phyloP scores from a whole-genome alignment of 2,329 filamentous ascomycete genomes.

The Beauveria varroae region DNA sequence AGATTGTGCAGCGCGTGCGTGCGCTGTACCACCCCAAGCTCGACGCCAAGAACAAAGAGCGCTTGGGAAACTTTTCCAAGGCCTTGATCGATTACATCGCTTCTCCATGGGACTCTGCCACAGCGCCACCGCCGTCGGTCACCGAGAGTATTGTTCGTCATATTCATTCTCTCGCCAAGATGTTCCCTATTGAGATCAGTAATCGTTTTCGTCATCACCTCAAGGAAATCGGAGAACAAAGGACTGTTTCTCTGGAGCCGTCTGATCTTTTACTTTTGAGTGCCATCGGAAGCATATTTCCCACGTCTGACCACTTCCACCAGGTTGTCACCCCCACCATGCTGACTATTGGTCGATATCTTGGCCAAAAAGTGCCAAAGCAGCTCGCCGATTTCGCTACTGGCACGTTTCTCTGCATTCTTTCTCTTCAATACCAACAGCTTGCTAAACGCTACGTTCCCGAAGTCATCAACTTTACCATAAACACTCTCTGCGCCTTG shows the following conservation, averaged over 20 bases:
- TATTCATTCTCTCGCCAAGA: conserved; percentile 85
- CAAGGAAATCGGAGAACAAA: conserved; percentile 39
- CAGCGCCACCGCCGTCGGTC: conserved; percentile 53
- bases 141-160: conserved; percentile 81
- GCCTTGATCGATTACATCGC: conserved; percentile 57
- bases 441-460: conserved; percentile 83
- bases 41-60: conserved; percentile 75
- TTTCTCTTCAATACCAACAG: conserved; percentile 75
- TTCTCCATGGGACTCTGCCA: conserved; percentile 35
- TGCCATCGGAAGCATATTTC: conserved; percentile 77
- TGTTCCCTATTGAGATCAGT: conserved; percentile 70
- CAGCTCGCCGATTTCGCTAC: conserved; percentile 58
- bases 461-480: conserved; percentile 73
- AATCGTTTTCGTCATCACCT: conserved; percentile 72
- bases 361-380: conserved; percentile 68
- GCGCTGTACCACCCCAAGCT: conserved; percentile 89
- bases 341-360: conserved; percentile 73
- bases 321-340: conserved; percentile 87
- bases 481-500: conserved; percentile 65
- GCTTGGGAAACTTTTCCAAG: conserved; percentile 60
- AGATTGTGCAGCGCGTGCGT: conserved; percentile 80
- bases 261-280: conserved; percentile 80
- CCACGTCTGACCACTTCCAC: conserved; percentile 96
- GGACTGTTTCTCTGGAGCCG: conserved; percentile 45
- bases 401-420: conserved; percentile 71